Evolutionary conservation across 1,139 yeast species (phyloP).

Genomic region (Debaryomyces fabryi): DNA sequence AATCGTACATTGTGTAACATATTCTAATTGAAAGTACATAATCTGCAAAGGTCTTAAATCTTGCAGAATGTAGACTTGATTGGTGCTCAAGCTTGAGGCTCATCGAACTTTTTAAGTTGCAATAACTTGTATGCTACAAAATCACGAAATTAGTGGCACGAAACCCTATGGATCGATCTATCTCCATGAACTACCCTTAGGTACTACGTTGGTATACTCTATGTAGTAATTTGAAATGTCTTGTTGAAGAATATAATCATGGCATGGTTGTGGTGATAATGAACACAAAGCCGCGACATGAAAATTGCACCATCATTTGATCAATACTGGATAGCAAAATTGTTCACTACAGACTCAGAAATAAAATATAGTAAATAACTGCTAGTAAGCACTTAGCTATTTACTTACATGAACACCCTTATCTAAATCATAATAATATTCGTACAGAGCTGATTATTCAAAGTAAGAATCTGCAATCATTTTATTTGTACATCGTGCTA

Average conservation of each 20-base stretch:
- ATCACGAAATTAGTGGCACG: neutral
- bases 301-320: neutral
- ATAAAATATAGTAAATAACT: neutral
- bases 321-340: neutral
- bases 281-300: conserved; percentile 1
- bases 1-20: neutral
- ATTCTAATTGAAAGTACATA: neutral
- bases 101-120: neutral
- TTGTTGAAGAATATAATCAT: neutral
- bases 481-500: neutral
- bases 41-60: neutral
- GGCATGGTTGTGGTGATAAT: neutral
- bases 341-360: neutral
- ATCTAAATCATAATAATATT: neutral
- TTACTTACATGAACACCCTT: neutral
- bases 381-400: neutral
- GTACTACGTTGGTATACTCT: neutral
- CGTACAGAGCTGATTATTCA: neutral
- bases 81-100: neutral
- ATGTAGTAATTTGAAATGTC: neutral
- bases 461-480: neutral
- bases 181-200: neutral
- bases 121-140: neutral
- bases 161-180: neutral
- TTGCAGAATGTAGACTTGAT: neutral